These are phyloP conservation scores for Stereum hirsutum DNA, from an alignment of 1,284 basidiomycete genomes.

Conservation along the genomic window DNA sequence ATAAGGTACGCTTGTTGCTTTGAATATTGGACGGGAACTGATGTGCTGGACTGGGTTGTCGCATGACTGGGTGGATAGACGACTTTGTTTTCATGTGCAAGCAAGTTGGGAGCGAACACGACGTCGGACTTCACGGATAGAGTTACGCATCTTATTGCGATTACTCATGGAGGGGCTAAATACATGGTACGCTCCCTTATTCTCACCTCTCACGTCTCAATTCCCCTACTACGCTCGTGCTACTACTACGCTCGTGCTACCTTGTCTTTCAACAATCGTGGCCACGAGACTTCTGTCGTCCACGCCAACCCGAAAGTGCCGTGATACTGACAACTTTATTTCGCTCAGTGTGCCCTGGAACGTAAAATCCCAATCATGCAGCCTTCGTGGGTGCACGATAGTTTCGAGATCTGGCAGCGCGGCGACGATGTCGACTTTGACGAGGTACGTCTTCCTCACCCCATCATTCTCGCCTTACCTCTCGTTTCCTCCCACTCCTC, in stretches of 20 bases:
- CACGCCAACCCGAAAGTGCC: background rate
- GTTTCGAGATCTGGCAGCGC: slow-evolving; percentile 62
- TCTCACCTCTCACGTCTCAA: no score
- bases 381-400: slow-evolving; percentile 63
- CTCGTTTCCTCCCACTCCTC: slow-evolving; percentile 1
- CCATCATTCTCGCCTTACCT: background rate
- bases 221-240: no score
- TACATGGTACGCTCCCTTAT: slow-evolving; percentile 42
- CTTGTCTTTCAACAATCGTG: no score
- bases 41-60: background rate
- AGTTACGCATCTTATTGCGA: slow-evolving; percentile 74
- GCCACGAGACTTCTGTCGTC: no score
- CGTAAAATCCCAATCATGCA: slow-evolving; percentile 65
- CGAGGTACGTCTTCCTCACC: slow-evolving; percentile 22
- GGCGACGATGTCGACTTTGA: slow-evolving; percentile 67
- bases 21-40: background rate
- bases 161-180: slow-evolving; percentile 64
- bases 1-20: slow-evolving; percentile 50
- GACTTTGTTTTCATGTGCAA: slow-evolving; percentile 60
- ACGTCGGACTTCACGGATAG: slow-evolving; percentile 65
- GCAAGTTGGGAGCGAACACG: slow-evolving; percentile 65
- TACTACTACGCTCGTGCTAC: no score
- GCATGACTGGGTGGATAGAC: slow-evolving; percentile 42
- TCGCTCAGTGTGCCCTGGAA: slow-evolving; percentile 68
- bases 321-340: no score